Percentiles rank a stretch among this genome's conserved stretches.
These are phyloP conservation scores for Beauveria medogensis DNA, from an alignment of 2,329 filamentous ascomycete genomes.

Conservation along the genomic window DNA sequence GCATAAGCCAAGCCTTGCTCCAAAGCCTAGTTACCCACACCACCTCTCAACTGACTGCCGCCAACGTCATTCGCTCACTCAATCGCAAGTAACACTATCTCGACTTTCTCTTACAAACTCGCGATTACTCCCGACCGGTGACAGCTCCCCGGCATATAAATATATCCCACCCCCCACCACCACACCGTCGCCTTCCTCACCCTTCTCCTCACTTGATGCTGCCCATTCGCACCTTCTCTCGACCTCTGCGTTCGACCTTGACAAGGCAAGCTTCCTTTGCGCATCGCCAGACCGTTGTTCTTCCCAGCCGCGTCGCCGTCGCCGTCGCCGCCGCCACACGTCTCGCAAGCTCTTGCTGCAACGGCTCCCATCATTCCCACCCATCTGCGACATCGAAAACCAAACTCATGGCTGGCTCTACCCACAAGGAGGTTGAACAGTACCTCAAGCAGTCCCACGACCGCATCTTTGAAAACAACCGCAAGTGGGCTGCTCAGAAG, in stretches of 20 bases:
- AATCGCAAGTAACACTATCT: constrained; percentile 4
- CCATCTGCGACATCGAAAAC: background rate
- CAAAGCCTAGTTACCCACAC: background rate
- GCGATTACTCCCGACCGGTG: background rate
- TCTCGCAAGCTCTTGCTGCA: constrained; percentile 8
- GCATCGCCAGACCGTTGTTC: background rate
- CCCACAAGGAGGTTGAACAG: constrained; percentile 34
- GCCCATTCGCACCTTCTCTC: constrained; percentile 8
- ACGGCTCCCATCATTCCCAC: background rate
- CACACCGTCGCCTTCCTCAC: background rate
- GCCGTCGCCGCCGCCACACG: background rate
- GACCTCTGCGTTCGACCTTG: constrained; percentile 8
- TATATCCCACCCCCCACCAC: background rate
- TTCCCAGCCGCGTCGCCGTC: background rate
- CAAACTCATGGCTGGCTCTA: constrained; percentile 21
- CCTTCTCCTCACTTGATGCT: constrained; percentile 1
- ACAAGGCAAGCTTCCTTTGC: background rate
- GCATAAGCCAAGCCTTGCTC: background rate
- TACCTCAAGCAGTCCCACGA: constrained; percentile 59
- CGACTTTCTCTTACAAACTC: constrained; percentile 3
- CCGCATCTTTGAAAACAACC: constrained; percentile 61
- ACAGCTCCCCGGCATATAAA: background rate
- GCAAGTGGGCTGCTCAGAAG: constrained; percentile 55
- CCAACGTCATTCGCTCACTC: constrained; percentile 8
- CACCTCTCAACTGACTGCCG: background rate